These are phyloP conservation scores for Tylopilus subfusipes DNA, from an alignment of 768 basidiomycete species.

Conservation along the genomic window DNA sequence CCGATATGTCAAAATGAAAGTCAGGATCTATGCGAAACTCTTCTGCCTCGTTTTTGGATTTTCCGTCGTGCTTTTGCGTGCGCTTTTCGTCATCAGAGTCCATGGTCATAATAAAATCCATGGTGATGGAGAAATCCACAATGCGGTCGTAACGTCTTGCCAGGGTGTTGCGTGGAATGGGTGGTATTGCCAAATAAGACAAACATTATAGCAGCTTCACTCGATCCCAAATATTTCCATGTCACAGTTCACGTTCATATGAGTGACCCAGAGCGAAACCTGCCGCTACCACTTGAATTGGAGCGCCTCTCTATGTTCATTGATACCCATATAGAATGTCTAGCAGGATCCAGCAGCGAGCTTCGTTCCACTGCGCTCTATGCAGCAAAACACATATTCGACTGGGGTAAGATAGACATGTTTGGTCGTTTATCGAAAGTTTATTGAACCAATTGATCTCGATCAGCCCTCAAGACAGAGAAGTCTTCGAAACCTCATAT, in stretches of 20 bases:
- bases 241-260: slow-evolving; percentile 3
- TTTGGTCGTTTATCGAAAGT: slow-evolving; percentile 1
- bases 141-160: neutral
- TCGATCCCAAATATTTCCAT: neutral
- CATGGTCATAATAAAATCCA: slow-evolving; percentile 79
- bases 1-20: slow-evolving; percentile 77
- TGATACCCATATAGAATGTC: slow-evolving; percentile 49
- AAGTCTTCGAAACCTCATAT: slow-evolving; percentile 60
- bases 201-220: slow-evolving; percentile 12
- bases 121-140: neutral
- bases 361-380: slow-evolving; percentile 56
- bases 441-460: neutral
- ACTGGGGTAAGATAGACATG: slow-evolving; percentile 52
- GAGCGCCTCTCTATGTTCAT: slow-evolving; percentile 50
- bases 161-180: too few species aligned
- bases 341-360: slow-evolving; percentile 52
- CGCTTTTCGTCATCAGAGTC: slow-evolving; percentile 72
- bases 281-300: slow-evolving; percentile 41
- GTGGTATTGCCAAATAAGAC: slow-evolving; percentile 12
- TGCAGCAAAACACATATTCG: slow-evolving; percentile 74
- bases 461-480: slow-evolving; percentile 67
- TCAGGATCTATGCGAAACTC: slow-evolving; percentile 71
- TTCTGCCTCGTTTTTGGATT: slow-evolving; percentile 41
- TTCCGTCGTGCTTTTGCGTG: slow-evolving; percentile 19
- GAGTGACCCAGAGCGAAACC: slow-evolving; percentile 18